Base-by-base conservation (phyloP, 208 protist species). In the Crithidia expoeki region DNA sequence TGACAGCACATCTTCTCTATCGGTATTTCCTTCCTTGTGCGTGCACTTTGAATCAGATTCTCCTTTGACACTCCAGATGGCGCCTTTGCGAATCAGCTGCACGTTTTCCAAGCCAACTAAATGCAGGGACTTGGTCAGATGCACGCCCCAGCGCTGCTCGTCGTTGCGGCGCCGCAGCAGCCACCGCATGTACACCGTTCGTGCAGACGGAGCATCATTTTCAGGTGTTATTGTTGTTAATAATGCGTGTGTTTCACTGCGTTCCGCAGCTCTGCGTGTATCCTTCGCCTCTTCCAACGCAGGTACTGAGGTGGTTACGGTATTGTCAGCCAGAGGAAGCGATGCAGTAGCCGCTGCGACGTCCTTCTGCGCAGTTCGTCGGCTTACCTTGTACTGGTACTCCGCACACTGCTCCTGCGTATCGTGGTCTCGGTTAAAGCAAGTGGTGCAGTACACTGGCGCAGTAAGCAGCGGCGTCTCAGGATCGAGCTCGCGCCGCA, bases 381-480 rank as follows among this genome's bases (percentile, higher is more conserved):
- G 55, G 28, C 80, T 69, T 12, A 55, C 73, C 71, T 96, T 96
- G 61, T 79, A 85, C 11, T 84, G 81, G 65, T 86, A 94, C 79
- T 96, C 88, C 11, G 88, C 89, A 60, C 92, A 96, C 36, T 76
- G 55, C 38, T 92, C 84, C 36, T 81, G 63, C 17, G 53, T 67
- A 56, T 92, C 86, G 71, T 96, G 92, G 64, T 86, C 81, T 5
- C 81, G 70, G 59, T 83, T 91, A 53, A 82, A 96, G 66, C 92
- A 96, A 16, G 74, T 84, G 10, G 60, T 42, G 72, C 90, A 95
- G 83, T 86, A 95, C 33, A 69, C 65, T 32, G 81, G 68, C 0
- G 86, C 84, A 11, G 85, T 88, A 44, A 96, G 64, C 44, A 84
- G 50, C 28, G 66, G 42, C 53, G 88, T 94, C 57, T 96, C 88